phyloP scores from a whole-genome alignment of 305 asterid species.

The Rubia tinctorum region DNA sequence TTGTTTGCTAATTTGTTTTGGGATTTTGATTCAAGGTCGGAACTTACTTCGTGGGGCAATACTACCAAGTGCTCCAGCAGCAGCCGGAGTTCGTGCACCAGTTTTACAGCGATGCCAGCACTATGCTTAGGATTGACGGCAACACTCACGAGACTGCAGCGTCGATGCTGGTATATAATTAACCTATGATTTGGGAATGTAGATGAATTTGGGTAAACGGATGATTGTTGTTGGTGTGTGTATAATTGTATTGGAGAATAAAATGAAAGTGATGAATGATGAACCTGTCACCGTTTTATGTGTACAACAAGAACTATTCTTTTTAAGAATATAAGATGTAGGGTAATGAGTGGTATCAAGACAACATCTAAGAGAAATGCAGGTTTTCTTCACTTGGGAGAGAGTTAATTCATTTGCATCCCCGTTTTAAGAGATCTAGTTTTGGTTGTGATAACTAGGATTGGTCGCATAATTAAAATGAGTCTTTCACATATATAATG shows the following conservation, averaged over 20 bases:
- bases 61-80: conserved; percentile 85
- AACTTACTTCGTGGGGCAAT: conserved; percentile 93
- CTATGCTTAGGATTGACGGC: conserved; percentile 89
- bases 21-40: conserved; percentile 57
- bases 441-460: neutral
- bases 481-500: neutral
- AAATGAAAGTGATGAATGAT: neutral
- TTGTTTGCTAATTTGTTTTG: conserved; percentile 4
- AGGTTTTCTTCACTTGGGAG: neutral
- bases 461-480: too few species aligned
- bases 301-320: neutral
- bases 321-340: neutral
- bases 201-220: neutral
- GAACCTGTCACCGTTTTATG: neutral
- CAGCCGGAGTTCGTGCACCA: conserved; percentile 87
- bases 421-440: neutral
- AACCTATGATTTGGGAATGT: neutral
- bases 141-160: conserved; percentile 71
- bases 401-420: too few species aligned
- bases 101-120: conserved; percentile 87
- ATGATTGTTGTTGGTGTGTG: neutral
- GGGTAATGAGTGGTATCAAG: neutral
- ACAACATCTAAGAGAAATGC: neutral
- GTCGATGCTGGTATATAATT: conserved; percentile 71
- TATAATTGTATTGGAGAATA: neutral